Evolutionary conservation across 176 grass and related monocot species (phyloP), one percentile per base, ranked within the genome.

Genomic region (Cenchrus purpureus): DNA sequence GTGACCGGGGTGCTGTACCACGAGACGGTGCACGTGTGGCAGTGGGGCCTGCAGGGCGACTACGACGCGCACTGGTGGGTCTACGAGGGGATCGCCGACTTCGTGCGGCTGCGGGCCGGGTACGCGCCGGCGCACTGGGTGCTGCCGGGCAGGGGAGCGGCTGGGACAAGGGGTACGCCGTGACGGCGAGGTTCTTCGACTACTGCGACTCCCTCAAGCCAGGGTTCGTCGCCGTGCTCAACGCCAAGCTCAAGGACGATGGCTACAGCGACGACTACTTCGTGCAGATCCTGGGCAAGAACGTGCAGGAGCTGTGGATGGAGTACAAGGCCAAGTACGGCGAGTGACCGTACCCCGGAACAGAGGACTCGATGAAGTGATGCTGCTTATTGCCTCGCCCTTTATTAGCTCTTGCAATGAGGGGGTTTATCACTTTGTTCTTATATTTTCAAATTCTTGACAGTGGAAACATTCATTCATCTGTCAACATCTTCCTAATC

Each of bases 21-120:
- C 57, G 87, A 93, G 87, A 54, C 43, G 42, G 80, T 59, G 45
- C 45, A 46, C 45, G 4, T 46, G 45, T 46, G 45, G 45, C 45
- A 46, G 45, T 46, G 45, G 45, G 71, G 83, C 29, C 75, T 81
- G 56, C 51, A 48, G 1, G 25, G 25, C 25, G 79, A 43, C 50
- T 49, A 79, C 57, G 1, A 2, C 1, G 77, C 85, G 7, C 95
- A 90, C 48, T 7, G 42, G 1, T 51, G 91, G 9, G 90, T 95
- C 15, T 97, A 89, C 71, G 86, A 89, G 78, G 95, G 95, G 4
- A 91, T 97, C 77, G 95, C 95, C 55, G 90, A 97, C 83, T 97
- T 50, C 73, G 90, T 97, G 14, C 75, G 95, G 54, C 83, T 97
- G 12, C 83, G 83, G 65, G 95, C 90, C 0, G 88, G 84, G 49